These are phyloP conservation scores for Cordyceps cateniannulata DNA, from an alignment of 2,329 filamentous ascomycete species.

Conservation along the genomic window DNA sequence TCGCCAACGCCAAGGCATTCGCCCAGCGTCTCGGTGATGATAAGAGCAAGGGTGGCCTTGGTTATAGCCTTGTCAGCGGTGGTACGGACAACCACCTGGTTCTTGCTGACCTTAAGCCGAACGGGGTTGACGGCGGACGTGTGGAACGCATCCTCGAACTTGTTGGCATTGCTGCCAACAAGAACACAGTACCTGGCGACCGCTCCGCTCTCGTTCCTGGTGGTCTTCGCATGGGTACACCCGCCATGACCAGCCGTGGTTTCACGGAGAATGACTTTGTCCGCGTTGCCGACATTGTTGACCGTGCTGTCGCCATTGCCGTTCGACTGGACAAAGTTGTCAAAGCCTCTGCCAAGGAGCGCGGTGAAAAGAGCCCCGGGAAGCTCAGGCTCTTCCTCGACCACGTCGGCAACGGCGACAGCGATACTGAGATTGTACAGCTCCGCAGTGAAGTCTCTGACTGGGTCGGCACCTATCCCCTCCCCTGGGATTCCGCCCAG, in stretches of 20 bases:
- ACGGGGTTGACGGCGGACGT: constrained; percentile 79
- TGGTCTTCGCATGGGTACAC: constrained; percentile 88
- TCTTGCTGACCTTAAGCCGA: constrained; percentile 82
- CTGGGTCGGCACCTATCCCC: constrained; percentile 68
- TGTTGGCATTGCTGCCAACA: constrained; percentile 95
- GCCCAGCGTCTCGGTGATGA: constrained; percentile 58
- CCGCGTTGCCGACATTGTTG: constrained; percentile 77
- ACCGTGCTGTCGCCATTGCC: constrained; percentile 74
- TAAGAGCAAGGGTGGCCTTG: constrained; percentile 70
- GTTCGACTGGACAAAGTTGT: constrained; percentile 68
- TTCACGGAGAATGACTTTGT: constrained; percentile 84
- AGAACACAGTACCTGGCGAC: constrained; percentile 97
- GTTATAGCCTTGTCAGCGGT: constrained; percentile 84
- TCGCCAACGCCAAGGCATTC: constrained; percentile 86
- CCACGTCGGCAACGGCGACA: constrained; percentile 60
- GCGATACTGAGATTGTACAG: constrained; percentile 64
- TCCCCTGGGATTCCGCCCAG: constrained; percentile 54
- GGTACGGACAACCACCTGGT: constrained; percentile 98
- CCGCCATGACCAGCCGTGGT: constrained; percentile 96
- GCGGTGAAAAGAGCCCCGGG: constrained; percentile 57
- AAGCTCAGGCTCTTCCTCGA: constrained; percentile 63
- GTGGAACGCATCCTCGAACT: constrained; percentile 88
- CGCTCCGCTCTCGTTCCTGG: constrained; percentile 89
- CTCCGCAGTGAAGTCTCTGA: constrained; percentile 68
- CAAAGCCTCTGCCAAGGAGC: constrained; percentile 60